These are phyloP conservation scores for Fusarium coffeatum DNA, from an alignment of 2,329 filamentous ascomycete genomes.

Conservation along the genomic window DNA sequence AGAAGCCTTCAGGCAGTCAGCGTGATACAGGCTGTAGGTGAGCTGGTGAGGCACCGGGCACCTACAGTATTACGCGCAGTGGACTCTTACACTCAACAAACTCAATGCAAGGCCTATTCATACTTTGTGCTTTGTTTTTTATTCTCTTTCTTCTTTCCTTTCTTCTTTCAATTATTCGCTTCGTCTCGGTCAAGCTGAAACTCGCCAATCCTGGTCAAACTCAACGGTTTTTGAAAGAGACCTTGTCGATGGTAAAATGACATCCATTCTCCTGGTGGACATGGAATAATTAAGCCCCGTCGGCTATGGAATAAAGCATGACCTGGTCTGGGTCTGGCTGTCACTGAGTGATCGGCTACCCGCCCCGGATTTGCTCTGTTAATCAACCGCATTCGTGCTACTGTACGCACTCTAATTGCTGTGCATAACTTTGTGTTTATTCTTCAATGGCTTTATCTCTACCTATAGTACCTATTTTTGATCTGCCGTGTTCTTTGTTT, in stretches of 20 bases:
- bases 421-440: conserved; percentile 30
- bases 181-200: conserved; percentile 30
- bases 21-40: not conserved
- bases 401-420: conserved; percentile 36
- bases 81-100: not conserved
- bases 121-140: not conserved
- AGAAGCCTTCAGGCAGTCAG: not conserved
- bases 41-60: not conserved
- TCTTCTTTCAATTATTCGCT: conserved; percentile 3
- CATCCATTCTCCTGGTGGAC: not conserved
- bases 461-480: no score
- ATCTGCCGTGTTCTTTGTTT: not conserved
- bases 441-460: conserved; percentile 2
- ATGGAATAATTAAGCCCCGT: conserved; percentile 13
- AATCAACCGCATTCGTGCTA: conserved; percentile 17
- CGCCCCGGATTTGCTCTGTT: conserved; percentile 43
- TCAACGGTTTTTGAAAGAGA: conserved; percentile 1
- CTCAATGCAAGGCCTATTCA: not conserved
- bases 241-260: not conserved
- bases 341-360: conserved; percentile 39
- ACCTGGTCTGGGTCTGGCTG: not conserved
- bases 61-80: not conserved
- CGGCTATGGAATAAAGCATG: not conserved
- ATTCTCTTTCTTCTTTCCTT: not conserved
- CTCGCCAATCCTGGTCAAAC: conserved; percentile 26